Evolutionary conservation across 106 monocot genomes (phyloP).

Genomic region (Apostasia shenzhenica): DNA sequence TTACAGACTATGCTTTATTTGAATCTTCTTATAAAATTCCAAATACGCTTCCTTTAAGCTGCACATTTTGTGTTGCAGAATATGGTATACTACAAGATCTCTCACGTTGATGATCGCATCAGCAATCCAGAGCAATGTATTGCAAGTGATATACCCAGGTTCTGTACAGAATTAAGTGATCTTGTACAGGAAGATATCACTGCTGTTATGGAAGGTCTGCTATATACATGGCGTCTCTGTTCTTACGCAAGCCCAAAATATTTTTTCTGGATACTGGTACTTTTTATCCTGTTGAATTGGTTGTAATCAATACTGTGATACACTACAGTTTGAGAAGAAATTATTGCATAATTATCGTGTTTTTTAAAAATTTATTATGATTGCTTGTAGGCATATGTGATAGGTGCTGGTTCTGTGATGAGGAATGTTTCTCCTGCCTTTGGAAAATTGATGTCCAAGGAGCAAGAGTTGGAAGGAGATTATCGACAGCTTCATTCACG

Average conservation of each 20-base stretch:
- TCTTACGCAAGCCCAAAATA: slow-evolving; percentile 99
- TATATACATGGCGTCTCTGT: slow-evolving; percentile 98
- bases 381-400: slow-evolving; percentile 72
- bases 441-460: slow-evolving; percentile 93
- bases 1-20: too few relatives aligned
- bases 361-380: slow-evolving; percentile 4
- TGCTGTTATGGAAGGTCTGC: slow-evolving; percentile 80
- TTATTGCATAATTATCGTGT: too few relatives aligned
- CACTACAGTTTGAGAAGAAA: not conserved
- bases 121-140: slow-evolving; percentile 90
- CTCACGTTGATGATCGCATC: slow-evolving; percentile 88
- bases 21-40: too few relatives aligned
- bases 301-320: not conserved
- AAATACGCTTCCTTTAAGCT: not conserved
- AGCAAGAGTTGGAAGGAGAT: slow-evolving; percentile 97
- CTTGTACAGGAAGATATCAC: slow-evolving; percentile 94
- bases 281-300: not conserved
- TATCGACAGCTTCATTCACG: slow-evolving; percentile 96
- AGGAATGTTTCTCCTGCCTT: slow-evolving; percentile 95
- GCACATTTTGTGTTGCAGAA: slow-evolving; percentile 45
- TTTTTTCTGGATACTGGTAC: slow-evolving; percentile 97
- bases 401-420: slow-evolving; percentile 79
- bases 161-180: slow-evolving; percentile 93
- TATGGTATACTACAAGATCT: slow-evolving; percentile 98
- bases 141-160: slow-evolving; percentile 90